Base-by-base conservation (phyloP, 1,284 basidiomycete species). In the Tremellales sp. region DNA sequence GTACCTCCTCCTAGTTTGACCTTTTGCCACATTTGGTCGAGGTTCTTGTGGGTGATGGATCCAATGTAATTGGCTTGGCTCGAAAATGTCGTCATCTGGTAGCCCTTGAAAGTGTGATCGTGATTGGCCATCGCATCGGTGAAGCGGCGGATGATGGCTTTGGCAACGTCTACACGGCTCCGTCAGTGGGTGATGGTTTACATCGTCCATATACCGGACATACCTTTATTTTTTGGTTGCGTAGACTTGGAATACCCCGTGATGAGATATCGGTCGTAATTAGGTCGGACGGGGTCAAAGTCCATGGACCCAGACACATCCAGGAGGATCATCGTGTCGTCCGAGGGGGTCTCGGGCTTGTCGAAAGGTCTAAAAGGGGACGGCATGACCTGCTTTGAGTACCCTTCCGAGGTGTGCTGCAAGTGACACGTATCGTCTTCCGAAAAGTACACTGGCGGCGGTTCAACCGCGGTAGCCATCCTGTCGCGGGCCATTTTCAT, bases 321-420 rank as follows among this genome's bases (percentile, higher is more conserved):
- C 28, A 54, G 32, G 9, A 54, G 35, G 35, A 56, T 46, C 53
- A 56, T 56, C 22, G 53, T 56, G 31, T 56, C 53, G 44, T 56
- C 53, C 10, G 26, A 22, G 6, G 43, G 2, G 9, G 34, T 40
- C 25, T 50, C 51, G 4, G 47, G 51, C 22, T 29, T 19, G 29
- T 53, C 53, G 21, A 38, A 56, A 5, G 50, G 26, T 32, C 40
- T 3, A 43, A 54, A 54, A 6, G 53, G 53, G 7, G 50, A 21
- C 13, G 53, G 53, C 53, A 54, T 48, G 53, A 54, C 53, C 38
- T 54, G 53, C 40, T 53, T 53, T 8, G 53, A 53, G 44, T 54
- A 50, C 10, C 51, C 49, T n/a, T 45, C 47, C 25, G 50, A 31
- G 16, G 16, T 43, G 38, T 51, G 53, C 28, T 53, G 48, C 9